Conservation (phyloP, 2,329 filamentous ascomycete genomes). For the Colletotrichum spaethianum region DNA sequence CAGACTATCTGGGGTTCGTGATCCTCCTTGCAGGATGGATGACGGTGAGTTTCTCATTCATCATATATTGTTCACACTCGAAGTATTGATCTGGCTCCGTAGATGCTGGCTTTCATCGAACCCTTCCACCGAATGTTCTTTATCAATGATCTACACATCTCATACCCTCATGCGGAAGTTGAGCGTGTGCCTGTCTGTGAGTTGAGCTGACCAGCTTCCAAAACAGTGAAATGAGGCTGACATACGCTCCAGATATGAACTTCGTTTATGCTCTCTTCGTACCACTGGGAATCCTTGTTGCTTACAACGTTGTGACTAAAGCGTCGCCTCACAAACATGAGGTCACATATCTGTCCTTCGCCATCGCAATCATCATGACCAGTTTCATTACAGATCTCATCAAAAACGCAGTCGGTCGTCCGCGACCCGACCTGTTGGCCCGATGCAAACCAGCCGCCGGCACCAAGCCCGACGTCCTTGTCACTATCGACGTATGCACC, state of each 20-base stretch:
- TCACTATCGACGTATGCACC: constrained; percentile 80
- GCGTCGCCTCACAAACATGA: constrained; percentile 85
- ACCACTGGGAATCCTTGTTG: constrained; percentile 76
- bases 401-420: constrained; percentile 89
- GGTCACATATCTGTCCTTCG: constrained; percentile 85
- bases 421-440: constrained; percentile 74
- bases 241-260: constrained; percentile 69
- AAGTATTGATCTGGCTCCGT: constrained; percentile 44
- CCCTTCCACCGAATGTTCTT: constrained; percentile 97
- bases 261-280: constrained; percentile 83
- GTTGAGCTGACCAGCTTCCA: constrained; percentile 50
- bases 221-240: background rate
- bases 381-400: constrained; percentile 89
- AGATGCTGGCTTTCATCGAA: constrained; percentile 79
- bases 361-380: constrained; percentile 82
- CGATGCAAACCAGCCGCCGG: constrained; percentile 80
- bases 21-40: constrained; percentile 79
- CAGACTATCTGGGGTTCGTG: constrained; percentile 87
- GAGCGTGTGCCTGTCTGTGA: constrained; percentile 86
- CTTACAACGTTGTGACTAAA: constrained; percentile 74
- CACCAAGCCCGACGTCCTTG: constrained; percentile 66
- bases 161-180: constrained; percentile 86
- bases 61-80: constrained; percentile 42
- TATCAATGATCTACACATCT: constrained; percentile 85
- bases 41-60: constrained; percentile 59